A percentile compares a stretch with the other conserved stretches of the same genome.
phyloP scores from a whole-genome alignment of 257 asterid species.

The Solanum bulbocastanum region DNA sequence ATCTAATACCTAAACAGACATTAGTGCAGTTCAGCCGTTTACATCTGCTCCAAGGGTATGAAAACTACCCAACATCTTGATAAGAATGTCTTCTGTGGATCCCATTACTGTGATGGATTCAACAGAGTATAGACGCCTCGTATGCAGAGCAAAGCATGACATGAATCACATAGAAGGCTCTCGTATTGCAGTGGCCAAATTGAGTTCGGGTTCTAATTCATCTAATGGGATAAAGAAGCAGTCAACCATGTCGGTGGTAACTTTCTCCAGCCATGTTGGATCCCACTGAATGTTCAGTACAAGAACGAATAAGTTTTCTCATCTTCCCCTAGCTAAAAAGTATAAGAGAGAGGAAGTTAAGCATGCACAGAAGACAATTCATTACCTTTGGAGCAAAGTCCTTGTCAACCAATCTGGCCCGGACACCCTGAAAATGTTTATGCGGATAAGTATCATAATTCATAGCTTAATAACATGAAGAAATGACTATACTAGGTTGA shows the following conservation, averaged over 20 bases:
- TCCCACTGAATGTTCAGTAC: slow-evolving; percentile 53
- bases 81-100: neutral
- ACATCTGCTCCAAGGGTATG: neutral
- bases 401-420: slow-evolving; percentile 87
- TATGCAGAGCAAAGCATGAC: neutral
- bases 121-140: neutral
- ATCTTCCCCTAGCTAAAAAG: neutral
- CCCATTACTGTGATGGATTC: neutral
- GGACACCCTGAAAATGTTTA: slow-evolving; percentile 55
- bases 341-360: neutral
- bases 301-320: neutral
- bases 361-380: neutral
- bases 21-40: neutral
- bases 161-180: slow-evolving; percentile 66
- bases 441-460: neutral
- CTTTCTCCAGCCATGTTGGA: slow-evolving; percentile 60
- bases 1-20: neutral
- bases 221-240: slow-evolving; percentile 45
- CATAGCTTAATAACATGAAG: neutral
- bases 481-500: neutral
- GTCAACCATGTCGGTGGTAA: slow-evolving; percentile 62
- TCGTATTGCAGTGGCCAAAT: slow-evolving; percentile 69
- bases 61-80: neutral
- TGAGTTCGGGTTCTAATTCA: slow-evolving; percentile 61
- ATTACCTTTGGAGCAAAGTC: slow-evolving; percentile 93